Evolutionary conservation across 805 yeast genomes (phyloP).

Genomic region (Wickerhamiella australiensis): DNA sequence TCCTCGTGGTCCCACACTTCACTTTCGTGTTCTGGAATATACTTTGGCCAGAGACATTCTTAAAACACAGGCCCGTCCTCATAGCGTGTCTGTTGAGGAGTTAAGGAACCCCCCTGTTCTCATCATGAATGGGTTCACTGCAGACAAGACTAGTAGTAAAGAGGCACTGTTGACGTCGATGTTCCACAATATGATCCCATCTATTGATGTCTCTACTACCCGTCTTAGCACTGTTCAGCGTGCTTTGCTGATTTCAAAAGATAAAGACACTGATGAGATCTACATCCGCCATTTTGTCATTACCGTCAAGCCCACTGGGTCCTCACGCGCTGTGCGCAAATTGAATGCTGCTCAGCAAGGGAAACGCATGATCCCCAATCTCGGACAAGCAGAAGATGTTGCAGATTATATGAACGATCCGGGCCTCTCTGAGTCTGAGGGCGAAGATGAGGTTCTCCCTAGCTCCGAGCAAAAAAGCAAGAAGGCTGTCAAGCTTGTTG

Average conservation of each 20-base stretch:
- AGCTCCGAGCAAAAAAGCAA: conserved; percentile 32
- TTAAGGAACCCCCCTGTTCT: conserved; percentile 66
- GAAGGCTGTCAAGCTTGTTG: conserved; percentile 83
- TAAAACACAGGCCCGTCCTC: conserved; percentile 60
- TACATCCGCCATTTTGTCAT: conserved; percentile 85
- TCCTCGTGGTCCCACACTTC: conserved; percentile 90
- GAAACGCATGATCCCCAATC: conserved; percentile 57
- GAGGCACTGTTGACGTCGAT: conserved; percentile 78
- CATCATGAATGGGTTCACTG: conserved; percentile 79
- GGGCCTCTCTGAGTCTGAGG: conserved; percentile 81
- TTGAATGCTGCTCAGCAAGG: conserved; percentile 51
- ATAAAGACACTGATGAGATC: conserved; percentile 54
- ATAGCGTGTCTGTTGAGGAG: conserved; percentile 52
- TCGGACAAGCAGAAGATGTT: conserved; percentile 57
- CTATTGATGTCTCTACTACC: conserved; percentile 76
- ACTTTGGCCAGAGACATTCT: conserved; percentile 73
- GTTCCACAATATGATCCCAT: conserved; percentile 93
- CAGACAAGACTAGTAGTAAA: conserved; percentile 50
- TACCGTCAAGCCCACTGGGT: conserved; percentile 65
- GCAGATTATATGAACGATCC: conserved; percentile 75
- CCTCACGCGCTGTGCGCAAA: conserved; percentile 58
- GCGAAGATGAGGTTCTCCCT: conserved; percentile 70
- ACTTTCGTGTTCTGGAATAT: conserved; percentile 66
- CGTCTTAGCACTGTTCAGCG: conserved; percentile 65
- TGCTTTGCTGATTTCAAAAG: conserved; percentile 71